A percentile compares a stretch with the other conserved stretches of the same genome.
These are phyloP conservation scores for Pichia membranifaciens DNA, from an alignment of 805 yeast genomes.

Conservation along the genomic window DNA sequence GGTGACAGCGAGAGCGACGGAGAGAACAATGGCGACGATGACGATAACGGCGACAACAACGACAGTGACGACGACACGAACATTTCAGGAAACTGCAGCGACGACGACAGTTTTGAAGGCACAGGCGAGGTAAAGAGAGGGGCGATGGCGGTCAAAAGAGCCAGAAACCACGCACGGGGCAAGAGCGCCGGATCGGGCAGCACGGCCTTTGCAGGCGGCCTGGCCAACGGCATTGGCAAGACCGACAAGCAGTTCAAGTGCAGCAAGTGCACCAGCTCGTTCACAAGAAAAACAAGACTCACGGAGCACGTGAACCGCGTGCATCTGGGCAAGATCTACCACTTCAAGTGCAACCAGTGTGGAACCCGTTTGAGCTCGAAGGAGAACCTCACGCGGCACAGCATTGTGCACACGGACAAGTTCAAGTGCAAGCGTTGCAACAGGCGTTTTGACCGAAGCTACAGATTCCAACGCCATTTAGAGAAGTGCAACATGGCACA, in stretches of 20 bases:
- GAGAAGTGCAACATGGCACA: slow-evolving; percentile 14
- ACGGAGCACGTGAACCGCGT: slow-evolving; percentile 22
- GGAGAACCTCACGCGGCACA: slow-evolving; percentile 27
- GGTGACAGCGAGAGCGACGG: background rate
- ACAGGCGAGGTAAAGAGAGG: background rate
- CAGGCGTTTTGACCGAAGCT: slow-evolving; percentile 23
- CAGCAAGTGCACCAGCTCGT: slow-evolving; percentile 20
- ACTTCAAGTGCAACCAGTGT: slow-evolving; percentile 21
- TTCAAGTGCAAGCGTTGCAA: slow-evolving; percentile 22
- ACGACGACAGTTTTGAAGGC: background rate
- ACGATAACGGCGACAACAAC: background rate
- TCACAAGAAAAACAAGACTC: slow-evolving; percentile 25
- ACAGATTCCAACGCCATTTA: slow-evolving; percentile 22
- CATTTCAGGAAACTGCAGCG: background rate
- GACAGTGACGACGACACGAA: background rate
- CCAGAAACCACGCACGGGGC: too few relatives aligned
- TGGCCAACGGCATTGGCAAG: too few relatives aligned
- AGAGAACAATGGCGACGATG: background rate
- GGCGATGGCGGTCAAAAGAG: too few relatives aligned
- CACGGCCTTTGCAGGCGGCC: too few relatives aligned
- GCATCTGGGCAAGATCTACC: slow-evolving; percentile 19
- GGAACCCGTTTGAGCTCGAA: slow-evolving; percentile 20
- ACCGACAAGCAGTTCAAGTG: slow-evolving; percentile 18
- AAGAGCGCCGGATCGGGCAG: too few relatives aligned
- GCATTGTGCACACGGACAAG: slow-evolving; percentile 25